A percentile compares a stretch with the other conserved stretches of the same genome.
Conservation (phyloP, 2,329 filamentous ascomycete genomes). For the Alternaria infectoria region DNA sequence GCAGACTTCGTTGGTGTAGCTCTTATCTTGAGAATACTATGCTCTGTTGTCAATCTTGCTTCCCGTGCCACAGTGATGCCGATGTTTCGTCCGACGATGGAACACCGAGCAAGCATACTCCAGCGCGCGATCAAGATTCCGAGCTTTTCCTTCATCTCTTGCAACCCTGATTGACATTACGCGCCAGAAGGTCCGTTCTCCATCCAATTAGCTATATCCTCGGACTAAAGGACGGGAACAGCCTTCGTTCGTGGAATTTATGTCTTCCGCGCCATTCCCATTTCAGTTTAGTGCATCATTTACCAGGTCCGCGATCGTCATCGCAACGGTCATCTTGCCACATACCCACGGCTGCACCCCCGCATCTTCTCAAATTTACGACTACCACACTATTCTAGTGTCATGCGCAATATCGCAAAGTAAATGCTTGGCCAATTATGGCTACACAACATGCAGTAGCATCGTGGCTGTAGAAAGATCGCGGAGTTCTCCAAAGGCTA, state of each 20-base stretch:
- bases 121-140: not conserved
- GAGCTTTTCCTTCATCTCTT: no score
- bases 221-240: not conserved
- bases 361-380: not conserved
- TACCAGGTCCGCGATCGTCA: not conserved
- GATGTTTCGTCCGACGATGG: not conserved
- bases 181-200: not conserved
- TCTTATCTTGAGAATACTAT: not conserved
- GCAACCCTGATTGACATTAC: no score
- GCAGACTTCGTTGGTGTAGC: not conserved
- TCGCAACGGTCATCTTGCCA: not conserved
- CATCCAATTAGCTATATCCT: not conserved
- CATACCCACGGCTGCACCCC: not conserved
- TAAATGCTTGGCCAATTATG: not conserved
- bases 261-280: not conserved
- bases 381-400: not conserved
- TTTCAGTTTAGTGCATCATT: not conserved
- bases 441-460: not conserved
- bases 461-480: not conserved
- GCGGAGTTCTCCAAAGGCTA: not conserved
- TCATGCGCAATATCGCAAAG: not conserved
- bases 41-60: not conserved
- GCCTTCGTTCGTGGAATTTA: not conserved
- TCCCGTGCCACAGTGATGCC: not conserved
- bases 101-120: not conserved